These are phyloP conservation scores for Chlamydomonas eustigma DNA, from an alignment of 139 green algal species.

Conservation along the genomic window DNA sequence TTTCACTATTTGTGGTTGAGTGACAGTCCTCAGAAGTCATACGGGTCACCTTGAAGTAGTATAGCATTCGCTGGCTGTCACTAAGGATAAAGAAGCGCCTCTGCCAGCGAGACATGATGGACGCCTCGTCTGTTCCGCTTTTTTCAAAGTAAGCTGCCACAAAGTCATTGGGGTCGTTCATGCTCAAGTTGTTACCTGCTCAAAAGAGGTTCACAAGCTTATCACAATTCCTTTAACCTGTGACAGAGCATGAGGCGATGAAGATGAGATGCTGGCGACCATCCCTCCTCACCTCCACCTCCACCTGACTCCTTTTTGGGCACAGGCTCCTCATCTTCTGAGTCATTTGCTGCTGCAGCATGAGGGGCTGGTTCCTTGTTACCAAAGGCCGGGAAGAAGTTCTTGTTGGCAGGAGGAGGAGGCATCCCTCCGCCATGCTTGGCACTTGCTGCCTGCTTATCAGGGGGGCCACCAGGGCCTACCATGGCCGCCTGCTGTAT, in stretches of 20 bases:
- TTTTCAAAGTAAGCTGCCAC: slow-evolving; percentile 19
- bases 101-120: slow-evolving; percentile 23
- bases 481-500: slow-evolving; percentile 39
- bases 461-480: not conserved
- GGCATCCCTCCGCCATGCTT: not conserved
- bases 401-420: not conserved
- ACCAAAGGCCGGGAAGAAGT: slow-evolving; percentile 29
- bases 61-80: slow-evolving; percentile 68
- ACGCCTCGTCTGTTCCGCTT: not conserved
- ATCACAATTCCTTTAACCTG: too few species aligned
- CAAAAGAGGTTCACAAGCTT: too few species aligned
- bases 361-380: not conserved
- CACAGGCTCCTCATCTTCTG: not conserved
- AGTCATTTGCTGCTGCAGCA: not conserved
- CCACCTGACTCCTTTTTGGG: not conserved
- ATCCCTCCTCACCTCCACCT: not conserved
- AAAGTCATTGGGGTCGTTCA: slow-evolving; percentile 15
- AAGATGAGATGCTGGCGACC: too few species aligned
- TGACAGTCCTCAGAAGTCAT: too few species aligned
- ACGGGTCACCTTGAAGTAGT: slow-evolving; percentile 78
- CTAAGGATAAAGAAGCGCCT: slow-evolving; percentile 56
- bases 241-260: too few species aligned
- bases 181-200: not conserved
- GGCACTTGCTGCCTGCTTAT: not conserved
- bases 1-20: too few species aligned